Conservation (phyloP, 2,329 filamentous ascomycete genomes). For the Aspergillus clavatus region DNA sequence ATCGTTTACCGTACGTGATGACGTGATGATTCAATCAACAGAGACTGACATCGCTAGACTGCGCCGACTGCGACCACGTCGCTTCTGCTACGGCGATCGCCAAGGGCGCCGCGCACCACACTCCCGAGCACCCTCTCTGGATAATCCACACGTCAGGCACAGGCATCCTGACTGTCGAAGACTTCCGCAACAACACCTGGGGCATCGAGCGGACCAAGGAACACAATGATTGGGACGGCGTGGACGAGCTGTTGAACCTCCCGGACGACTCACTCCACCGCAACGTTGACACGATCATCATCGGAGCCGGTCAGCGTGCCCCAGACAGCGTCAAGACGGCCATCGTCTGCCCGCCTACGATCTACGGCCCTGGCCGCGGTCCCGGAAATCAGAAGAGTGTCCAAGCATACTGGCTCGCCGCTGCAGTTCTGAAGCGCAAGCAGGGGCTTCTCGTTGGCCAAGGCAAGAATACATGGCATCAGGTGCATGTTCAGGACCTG, state of each 20-base stretch:
- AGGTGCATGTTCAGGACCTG: slow-evolving; percentile 40
- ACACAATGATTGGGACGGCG: slow-evolving; percentile 44
- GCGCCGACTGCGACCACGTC: slow-evolving; percentile 42
- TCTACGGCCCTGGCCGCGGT: slow-evolving; percentile 39
- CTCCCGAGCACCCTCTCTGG: slow-evolving; percentile 34
- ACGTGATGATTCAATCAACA: background rate
- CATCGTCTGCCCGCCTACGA: slow-evolving; percentile 39
- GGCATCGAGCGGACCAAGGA: slow-evolving; percentile 42
- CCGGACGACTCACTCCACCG: slow-evolving; percentile 40
- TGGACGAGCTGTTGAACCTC: slow-evolving; percentile 38
- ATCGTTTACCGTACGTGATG: slow-evolving; percentile 42
- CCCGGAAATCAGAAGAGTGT: slow-evolving; percentile 38
- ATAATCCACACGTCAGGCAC: slow-evolving; percentile 45
- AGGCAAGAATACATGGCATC: slow-evolving; percentile 39
- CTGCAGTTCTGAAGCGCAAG: slow-evolving; percentile 33
- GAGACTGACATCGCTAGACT: slow-evolving; percentile 25
- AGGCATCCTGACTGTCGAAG: slow-evolving; percentile 40
- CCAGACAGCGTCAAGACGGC: slow-evolving; percentile 33
- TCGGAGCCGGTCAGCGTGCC: slow-evolving; percentile 23
- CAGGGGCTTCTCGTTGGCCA: slow-evolving; percentile 38
- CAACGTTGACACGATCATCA: slow-evolving; percentile 39
- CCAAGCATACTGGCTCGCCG: slow-evolving; percentile 38
- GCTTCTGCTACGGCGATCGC: slow-evolving; percentile 39
- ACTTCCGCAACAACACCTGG: slow-evolving; percentile 34
- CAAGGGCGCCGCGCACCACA: slow-evolving; percentile 36